phyloP scores from a whole-genome alignment of 371 early-diverging fungal species.

The Mortierella sp. region DNA sequence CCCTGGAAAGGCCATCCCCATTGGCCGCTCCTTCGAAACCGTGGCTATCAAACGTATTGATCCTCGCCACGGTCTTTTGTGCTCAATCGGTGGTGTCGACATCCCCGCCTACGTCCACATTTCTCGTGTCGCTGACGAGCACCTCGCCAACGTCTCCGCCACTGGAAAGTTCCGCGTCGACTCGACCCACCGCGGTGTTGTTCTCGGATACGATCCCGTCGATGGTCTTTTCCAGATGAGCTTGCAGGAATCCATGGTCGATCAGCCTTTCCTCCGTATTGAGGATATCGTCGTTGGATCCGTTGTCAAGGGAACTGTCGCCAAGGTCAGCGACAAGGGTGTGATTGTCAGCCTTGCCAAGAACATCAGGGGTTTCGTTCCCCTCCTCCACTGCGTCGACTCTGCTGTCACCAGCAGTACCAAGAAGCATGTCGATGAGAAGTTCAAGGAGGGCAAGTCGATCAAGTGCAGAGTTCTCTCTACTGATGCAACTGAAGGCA shows the following conservation, averaged over 20 bases:
- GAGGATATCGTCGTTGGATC: constrained; percentile 81
- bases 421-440: constrained; percentile 63
- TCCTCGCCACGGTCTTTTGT: constrained; percentile 66
- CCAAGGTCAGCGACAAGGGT: constrained; percentile 68
- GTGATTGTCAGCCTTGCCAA: constrained; percentile 76
- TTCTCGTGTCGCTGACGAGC: constrained; percentile 81
- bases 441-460: constrained; percentile 79
- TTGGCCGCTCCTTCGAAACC: constrained; percentile 72
- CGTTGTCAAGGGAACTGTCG: constrained; percentile 69
- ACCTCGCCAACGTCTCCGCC: constrained; percentile 61
- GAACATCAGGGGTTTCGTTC: constrained; percentile 80
- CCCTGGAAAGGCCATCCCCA: constrained; percentile 59
- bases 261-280: constrained; percentile 75
- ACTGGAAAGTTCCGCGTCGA: constrained; percentile 75
- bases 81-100: constrained; percentile 65
- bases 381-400: constrained; percentile 83
- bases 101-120: constrained; percentile 74
- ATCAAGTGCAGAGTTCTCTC: constrained; percentile 82
- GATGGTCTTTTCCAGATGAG: constrained; percentile 81
- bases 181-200: constrained; percentile 80
- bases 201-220: constrained; percentile 82
- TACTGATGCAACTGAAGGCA: constrained; percentile 65
- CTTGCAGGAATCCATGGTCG: constrained; percentile 78
- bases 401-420: constrained; percentile 79
- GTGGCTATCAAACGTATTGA: constrained; percentile 72